Conservation (phyloP, 75 land plant species). For the Gnetum montanum region DNA sequence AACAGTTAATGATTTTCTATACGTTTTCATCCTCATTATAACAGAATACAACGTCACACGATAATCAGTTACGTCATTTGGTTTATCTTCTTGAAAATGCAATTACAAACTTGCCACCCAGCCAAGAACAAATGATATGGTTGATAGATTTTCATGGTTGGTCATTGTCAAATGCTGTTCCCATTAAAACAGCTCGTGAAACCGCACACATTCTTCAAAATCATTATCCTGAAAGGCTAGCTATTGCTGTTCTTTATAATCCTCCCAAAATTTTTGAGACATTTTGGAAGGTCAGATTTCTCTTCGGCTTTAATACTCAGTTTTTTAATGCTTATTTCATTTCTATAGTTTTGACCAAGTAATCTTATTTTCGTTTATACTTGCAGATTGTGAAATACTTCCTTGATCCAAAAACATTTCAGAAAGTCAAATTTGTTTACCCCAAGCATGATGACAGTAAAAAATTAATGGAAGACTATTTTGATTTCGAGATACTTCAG, state of each 20-base stretch:
- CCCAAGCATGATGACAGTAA: constrained; percentile 49
- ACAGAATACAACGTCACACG: constrained; percentile 63
- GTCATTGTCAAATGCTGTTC: constrained; percentile 43
- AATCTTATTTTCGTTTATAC: not conserved
- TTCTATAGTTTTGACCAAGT: too few relatives aligned
- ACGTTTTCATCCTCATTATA: not conserved
- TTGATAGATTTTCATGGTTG: constrained; percentile 80
- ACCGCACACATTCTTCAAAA: constrained; percentile 65
- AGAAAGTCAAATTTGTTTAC: constrained; percentile 82
- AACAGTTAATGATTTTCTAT: not conserved
- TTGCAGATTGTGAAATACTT: constrained; percentile 75
- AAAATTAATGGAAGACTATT: constrained; percentile 43
- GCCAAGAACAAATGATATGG: constrained; percentile 90
- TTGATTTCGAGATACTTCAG: constrained; percentile 58
- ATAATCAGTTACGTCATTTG: constrained; percentile 61
- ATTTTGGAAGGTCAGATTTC: constrained; percentile 64
- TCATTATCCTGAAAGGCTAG: constrained; percentile 90
- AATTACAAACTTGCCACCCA: constrained; percentile 56
- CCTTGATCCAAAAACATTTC: constrained; percentile 64
- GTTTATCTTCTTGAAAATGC: constrained; percentile 86
- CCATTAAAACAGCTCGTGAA: constrained; percentile 63
- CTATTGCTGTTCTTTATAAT: constrained; percentile 53
- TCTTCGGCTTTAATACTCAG: not conserved
- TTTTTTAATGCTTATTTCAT: too few relatives aligned
- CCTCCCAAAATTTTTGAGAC: constrained; percentile 83